These are phyloP conservation scores for Microbotryum intermedium DNA, from an alignment of 1,284 basidiomycete species.

Conservation along the genomic window DNA sequence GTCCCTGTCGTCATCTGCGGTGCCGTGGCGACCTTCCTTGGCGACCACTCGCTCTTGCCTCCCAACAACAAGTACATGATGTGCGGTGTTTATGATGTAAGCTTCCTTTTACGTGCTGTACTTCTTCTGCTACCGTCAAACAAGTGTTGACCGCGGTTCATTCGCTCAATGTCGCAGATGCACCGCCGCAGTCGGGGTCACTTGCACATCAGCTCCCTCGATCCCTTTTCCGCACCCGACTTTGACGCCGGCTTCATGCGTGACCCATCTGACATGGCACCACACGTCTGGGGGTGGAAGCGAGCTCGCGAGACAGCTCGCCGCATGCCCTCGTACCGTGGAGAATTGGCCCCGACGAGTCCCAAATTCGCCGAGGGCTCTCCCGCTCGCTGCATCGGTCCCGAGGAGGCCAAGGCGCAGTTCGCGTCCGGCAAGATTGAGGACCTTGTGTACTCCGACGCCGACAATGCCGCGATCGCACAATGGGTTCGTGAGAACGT, in stretches of 20 bases:
- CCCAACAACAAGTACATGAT: slow-evolving; percentile 11
- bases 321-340: slow-evolving; percentile 51
- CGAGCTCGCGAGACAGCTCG: slow-evolving; percentile 47
- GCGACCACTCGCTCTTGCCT: slow-evolving; percentile 15
- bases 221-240: slow-evolving; percentile 30
- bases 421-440: slow-evolving; percentile 45
- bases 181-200: slow-evolving; percentile 28
- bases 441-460: slow-evolving; percentile 48
- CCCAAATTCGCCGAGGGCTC: slow-evolving; percentile 49
- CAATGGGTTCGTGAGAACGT: slow-evolving; percentile 39
- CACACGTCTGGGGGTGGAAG: slow-evolving; percentile 53
- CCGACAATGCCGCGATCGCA: slow-evolving; percentile 51
- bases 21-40: slow-evolving; percentile 11
- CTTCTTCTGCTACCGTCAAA: background rate
- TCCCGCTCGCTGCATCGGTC: slow-evolving; percentile 40
- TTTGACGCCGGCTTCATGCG: slow-evolving; percentile 31
- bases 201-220: slow-evolving; percentile 30
- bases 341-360: slow-evolving; percentile 46
- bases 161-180: background rate
- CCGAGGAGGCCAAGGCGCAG: slow-evolving; percentile 25
- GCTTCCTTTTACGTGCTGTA: background rate
- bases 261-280: slow-evolving; percentile 46
- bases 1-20: slow-evolving; percentile 56
- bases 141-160: background rate
- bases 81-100: background rate